Evolutionary conservation across 2,329 filamentous ascomycete genomes (phyloP), one percentile per base, ranked within the genome.

Genomic region (Ceratocystis destructans): DNA sequence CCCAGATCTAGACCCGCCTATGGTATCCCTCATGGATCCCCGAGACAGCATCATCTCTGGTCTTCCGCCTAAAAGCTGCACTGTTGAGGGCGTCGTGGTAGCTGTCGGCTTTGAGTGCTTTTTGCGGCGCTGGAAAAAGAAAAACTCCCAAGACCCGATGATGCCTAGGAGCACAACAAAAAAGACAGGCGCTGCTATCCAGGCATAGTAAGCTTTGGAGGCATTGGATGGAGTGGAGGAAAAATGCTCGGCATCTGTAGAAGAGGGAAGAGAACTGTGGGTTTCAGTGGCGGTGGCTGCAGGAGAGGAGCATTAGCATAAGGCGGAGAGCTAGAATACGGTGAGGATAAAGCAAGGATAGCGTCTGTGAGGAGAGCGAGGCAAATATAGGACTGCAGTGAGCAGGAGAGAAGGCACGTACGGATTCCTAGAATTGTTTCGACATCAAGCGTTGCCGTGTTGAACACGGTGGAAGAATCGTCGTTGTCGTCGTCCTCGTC

Each of bases 51-150:
- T 31, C 15, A 31, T 59, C 55, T 15, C 55, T 10, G 28, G 55
- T 5, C 55, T 31, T 12, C 17, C 55, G 15, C 28, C 5, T 5
- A 59, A 31, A 1, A 59, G 55, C 2, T 59, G 28, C 12, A 59
- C 25, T n/a, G 55, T 8, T 6, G 55, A 59, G 7, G 55, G 55
- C 10, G 55, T 59, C 25, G 31, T 37, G 15, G 55, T 37, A 28
- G 17, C 55, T 31, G 33, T 37, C 15, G 28, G 55, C 28, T 59
- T 59, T 5, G 25, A 4, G 3, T 31, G 25, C 55, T 37, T 59
- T 12, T 59, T 59, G 31, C 55, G 55, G 15, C 55, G 55, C 31
- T 59, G 55, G 55, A 59, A 59, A 22, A 59, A 59, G 4, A 59
- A n/a, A 4, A 59, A 59, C 55, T 59, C 55, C 55, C 55, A 59